Conservation (phyloP, 306 rosid genomes). For the Malus orientalis region DNA sequence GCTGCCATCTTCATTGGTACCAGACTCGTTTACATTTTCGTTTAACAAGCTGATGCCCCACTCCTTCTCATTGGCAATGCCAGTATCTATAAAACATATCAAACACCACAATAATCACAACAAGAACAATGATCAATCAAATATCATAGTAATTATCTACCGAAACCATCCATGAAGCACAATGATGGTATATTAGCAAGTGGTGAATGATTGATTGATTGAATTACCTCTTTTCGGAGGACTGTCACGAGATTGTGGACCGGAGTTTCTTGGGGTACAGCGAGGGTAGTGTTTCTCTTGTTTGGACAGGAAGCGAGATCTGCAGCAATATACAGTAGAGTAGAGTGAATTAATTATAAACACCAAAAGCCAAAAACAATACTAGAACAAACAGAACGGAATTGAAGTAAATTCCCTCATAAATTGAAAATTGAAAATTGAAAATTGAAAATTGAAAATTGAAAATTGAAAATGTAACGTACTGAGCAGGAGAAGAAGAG, state of each 20-base stretch:
- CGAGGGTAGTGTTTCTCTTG: conserved; percentile 68
- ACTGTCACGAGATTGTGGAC: conserved; percentile 89
- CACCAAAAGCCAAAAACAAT: neutral
- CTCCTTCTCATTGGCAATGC: conserved; percentile 93
- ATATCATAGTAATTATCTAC: neutral
- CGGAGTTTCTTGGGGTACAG: conserved; percentile 62
- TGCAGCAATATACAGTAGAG: conserved; percentile 13
- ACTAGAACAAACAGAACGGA: neutral
- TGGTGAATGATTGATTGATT: neutral
- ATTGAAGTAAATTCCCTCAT: neutral
- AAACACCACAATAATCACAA: neutral
- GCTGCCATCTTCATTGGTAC: conserved; percentile 94
- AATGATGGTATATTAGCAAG: neutral
- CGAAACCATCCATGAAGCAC: neutral
- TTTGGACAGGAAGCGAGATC: conserved; percentile 43
- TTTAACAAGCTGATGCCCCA: conserved; percentile 86
- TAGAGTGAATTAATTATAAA: neutral
- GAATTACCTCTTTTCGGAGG: conserved; percentile 87
- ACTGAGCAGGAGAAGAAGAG: conserved; percentile 33
- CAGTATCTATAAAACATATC: conserved; percentile 49
- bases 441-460: neutral
- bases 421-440: no score
- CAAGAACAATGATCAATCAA: conserved; percentile 3
- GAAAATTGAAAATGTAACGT: conserved; percentile 6
- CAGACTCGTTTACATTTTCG: conserved; percentile 68